Evolutionary conservation across 441 rosid genomes (phyloP).

Genomic region (Eutrema salsugineum): DNA sequence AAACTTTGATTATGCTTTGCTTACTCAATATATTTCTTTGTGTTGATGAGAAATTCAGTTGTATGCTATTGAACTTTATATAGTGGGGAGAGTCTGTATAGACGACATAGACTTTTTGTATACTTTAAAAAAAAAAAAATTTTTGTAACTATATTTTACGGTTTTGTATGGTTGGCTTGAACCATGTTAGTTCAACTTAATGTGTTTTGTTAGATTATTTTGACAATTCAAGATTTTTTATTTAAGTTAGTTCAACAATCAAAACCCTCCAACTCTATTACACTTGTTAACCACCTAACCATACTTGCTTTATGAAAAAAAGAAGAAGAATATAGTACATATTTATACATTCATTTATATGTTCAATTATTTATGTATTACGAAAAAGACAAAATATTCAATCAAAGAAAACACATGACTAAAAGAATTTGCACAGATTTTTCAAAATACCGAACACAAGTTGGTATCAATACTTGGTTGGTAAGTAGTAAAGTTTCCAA

Average conservation of each 20-base stretch:
- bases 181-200: conserved; percentile 23
- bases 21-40: neutral
- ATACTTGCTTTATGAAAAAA: neutral
- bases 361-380: neutral
- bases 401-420: no score
- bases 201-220: neutral
- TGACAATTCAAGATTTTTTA: neutral
- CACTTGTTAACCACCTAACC: neutral
- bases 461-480: no score
- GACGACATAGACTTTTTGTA: neutral
- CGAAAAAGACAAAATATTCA: neutral
- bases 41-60: neutral
- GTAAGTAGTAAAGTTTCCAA: no score
- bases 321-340: neutral
- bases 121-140: neutral
- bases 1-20: neutral
- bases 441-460: no score
- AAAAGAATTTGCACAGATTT: no score
- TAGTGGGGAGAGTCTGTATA: conserved; percentile 1
- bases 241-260: conserved; percentile 23
- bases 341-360: neutral
- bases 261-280: neutral
- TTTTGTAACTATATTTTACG: conserved; percentile 2
- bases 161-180: conserved; percentile 15
- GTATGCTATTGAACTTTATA: conserved; percentile 19